Base-by-base conservation (phyloP, 1,139 yeast species). In the Geotrichum bryndzae region DNA sequence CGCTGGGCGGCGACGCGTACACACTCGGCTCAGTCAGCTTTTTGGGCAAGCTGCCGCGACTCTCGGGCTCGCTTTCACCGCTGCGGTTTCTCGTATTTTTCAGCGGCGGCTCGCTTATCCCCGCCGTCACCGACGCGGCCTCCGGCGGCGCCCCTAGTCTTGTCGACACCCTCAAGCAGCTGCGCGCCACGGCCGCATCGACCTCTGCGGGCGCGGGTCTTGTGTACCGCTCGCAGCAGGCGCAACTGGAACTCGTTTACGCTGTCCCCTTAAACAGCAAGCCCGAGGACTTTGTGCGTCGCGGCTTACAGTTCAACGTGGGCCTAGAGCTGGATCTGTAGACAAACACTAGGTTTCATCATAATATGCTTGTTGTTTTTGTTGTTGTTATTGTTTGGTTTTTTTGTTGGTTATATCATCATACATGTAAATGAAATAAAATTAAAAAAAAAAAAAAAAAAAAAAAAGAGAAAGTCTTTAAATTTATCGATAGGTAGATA, bases 1-100 rank as follows among this genome's bases (percentile, higher is more conserved):
- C 84, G 8, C 71, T 83, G 38, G 90, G 89, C 18, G 89, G 88
- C 13, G 85, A 84, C 68, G 72, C 81, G 4, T 85, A 81, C 66
- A 66, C 68, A 53, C 61, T 63, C 29, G 64, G 65, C 22, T 59
- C 68, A 4, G 53, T 63, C 23, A 48, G 58, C 23, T 45, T 62
- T 35, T 54, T 58, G n/a, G 60, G 61, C 8, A 58, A 63, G 51
- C 54, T 64, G 15, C 66, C 66, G 15, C 63, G 54, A 1, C 59
- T 63, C 23, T 15, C 59, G 4, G 56, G 53, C 29, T 53, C 48
- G 18, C 54, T 60, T 25, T 59, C 66, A 23, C 66, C 67, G 18
- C 54, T 65, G 41, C 58, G 66, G 27, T 54, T 63, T 46, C 58
- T 59, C 29, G 54, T 61, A 10, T 65, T 61, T 41, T 65, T 65